A percentile compares a stretch with the other conserved stretches of the same genome.
Evolutionary conservation across 2,329 filamentous ascomycete species (phyloP).

Genomic region (Emericellopsis atlantica): DNA sequence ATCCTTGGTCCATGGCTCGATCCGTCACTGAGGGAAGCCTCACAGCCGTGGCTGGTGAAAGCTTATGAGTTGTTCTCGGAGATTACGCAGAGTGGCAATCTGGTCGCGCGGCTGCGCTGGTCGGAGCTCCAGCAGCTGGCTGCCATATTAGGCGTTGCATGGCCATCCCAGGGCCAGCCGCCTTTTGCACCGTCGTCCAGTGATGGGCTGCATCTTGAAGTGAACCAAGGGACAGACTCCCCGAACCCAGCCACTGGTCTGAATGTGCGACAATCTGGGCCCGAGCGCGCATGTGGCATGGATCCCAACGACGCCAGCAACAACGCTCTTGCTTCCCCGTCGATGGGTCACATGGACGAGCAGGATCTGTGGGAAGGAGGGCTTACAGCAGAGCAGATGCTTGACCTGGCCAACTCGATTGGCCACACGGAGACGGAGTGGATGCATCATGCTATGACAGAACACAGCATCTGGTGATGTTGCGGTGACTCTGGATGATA

Average conservation of each 20-base stretch:
- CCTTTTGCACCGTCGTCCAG: neutral
- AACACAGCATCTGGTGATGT: constrained; percentile 22
- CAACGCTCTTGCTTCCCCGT: constrained; percentile 6
- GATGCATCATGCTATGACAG: constrained; percentile 30
- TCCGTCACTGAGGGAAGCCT: constrained; percentile 18
- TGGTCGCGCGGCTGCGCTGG: constrained; percentile 28
- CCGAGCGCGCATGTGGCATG: neutral
- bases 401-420: constrained; percentile 34
- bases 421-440: constrained; percentile 29
- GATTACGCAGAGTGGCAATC: constrained; percentile 30
- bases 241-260: neutral
- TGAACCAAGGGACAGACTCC: neutral
- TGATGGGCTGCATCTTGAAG: neutral
- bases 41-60: constrained; percentile 23
- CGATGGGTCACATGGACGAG: constrained; percentile 8
- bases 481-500: too few relatives aligned
- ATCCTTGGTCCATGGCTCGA: constrained; percentile 24
- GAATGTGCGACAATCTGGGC: neutral
- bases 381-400: constrained; percentile 30
- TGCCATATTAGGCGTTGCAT: constrained; percentile 16
- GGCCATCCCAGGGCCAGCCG: neutral
- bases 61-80: constrained; percentile 30
- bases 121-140: constrained; percentile 32
- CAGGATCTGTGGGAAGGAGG: constrained; percentile 15
- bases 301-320: constrained; percentile 4